Base-by-base conservation (phyloP, 192 early-diverging fungal genomes). In the Podila epigama region DNA sequence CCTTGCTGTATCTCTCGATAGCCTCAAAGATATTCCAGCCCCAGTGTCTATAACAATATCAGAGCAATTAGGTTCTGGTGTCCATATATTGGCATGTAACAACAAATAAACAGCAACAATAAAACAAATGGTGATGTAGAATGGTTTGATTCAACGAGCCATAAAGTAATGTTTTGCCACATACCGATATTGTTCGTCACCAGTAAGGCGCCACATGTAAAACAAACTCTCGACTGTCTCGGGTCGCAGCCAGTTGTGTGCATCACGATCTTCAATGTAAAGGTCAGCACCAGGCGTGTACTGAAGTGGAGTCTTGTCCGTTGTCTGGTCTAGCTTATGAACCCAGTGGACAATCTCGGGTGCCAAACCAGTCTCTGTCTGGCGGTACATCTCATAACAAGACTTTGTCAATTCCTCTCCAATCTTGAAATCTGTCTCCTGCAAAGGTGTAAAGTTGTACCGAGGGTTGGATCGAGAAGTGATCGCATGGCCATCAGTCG, bases 221-320 rank as follows among this genome's bases (percentile, higher is more conserved):
- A 96, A 96, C 63, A 97, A 78, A 66, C 89, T 92, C 61, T 97
- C 96, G 4, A 95, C 80, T 1, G 93, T 92, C 71, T 97, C 96
- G 8, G 94, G 94, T 12, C 96, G 79, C 77, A 96, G 69, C 48
- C 94, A 70, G 66, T 94, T 92, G 58, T 94, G 91, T 10, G 64
- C 79, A 77, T 94, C 91, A 16, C 66, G 63, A 22, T 80, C 63
- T 32, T 88, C 84, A 54, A 92, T 87, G 13, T 73, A 61, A 79
- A 92, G 90, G 63, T 94, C 93, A 2, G 42, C 52, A 2, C 65
- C 51, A 58, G 79, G 50, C 41, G 55, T 60, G 70, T 79, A 58
- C 55, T 83, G 70, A 42, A 52, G 34, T 25, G 31, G 51, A 32
- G 51, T 66, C 53, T 58, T 79, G 40, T 28, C 44, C n/a, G 54